Conservation (phyloP, 2,329 filamentous ascomycete species). For the Mycosphaerella arachidis region DNA sequence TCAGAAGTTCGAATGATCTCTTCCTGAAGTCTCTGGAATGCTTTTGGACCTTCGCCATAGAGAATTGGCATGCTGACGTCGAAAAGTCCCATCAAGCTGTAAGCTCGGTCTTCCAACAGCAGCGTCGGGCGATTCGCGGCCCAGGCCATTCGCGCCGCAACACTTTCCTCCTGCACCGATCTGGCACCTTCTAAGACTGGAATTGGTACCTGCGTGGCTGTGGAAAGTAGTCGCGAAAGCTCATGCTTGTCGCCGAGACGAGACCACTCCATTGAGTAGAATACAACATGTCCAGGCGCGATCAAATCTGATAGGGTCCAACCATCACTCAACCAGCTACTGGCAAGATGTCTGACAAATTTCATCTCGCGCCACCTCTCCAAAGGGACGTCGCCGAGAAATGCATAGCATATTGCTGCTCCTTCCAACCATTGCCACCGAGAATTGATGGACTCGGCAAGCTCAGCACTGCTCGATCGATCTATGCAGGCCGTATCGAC, state of each 20-base stretch:
- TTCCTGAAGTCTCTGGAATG: slow-evolving; percentile 20
- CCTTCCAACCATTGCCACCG: slow-evolving; percentile 4
- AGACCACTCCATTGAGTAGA: slow-evolving; percentile 8
- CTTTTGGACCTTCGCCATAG: slow-evolving; percentile 18
- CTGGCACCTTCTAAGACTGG: slow-evolving; percentile 4
- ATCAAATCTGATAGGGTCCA: slow-evolving; percentile 9
- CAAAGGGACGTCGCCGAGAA: slow-evolving; percentile 3
- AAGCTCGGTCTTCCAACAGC: slow-evolving; percentile 13
- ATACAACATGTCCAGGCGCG: slow-evolving; percentile 8
- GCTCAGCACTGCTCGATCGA: slow-evolving; percentile 7
- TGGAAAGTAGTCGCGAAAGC: not conserved
- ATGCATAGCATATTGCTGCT: slow-evolving; percentile 8
- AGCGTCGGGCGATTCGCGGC: slow-evolving; percentile 2
- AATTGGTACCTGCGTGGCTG: not conserved
- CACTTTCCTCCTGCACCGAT: not conserved
- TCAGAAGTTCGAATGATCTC: slow-evolving; percentile 19
- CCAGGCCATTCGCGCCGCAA: slow-evolving; percentile 10
- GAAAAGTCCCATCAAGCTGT: slow-evolving; percentile 16
- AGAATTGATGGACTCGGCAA: slow-evolving; percentile 7
- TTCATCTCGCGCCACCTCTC: slow-evolving; percentile 4
- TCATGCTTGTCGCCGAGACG: slow-evolving; percentile 10
- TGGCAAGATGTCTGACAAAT: not conserved
- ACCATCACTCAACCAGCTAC: slow-evolving; percentile 4
- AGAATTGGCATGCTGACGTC: slow-evolving; percentile 15
- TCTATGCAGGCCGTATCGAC: slow-evolving; percentile 9